Conservation (phyloP, 768 basidiomycete genomes). For the Nidularia pulvinata region DNA sequence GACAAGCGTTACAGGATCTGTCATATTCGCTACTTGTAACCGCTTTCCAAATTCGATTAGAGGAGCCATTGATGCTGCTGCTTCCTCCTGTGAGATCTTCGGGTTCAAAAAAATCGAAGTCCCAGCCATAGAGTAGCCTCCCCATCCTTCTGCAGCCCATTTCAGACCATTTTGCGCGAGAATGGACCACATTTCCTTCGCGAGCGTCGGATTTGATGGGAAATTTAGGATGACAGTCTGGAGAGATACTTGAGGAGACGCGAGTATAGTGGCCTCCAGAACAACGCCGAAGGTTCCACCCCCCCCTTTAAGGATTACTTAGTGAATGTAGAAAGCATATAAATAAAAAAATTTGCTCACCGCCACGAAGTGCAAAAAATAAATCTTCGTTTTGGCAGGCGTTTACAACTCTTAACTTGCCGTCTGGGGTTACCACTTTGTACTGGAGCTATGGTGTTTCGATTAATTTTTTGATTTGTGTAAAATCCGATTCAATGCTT, state of each 20-base stretch:
- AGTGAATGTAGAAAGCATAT: not conserved
- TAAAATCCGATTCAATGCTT: too few species aligned
- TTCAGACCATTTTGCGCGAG: constrained; percentile 33
- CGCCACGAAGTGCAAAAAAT: constrained; percentile 52
- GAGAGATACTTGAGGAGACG: constrained; percentile 19
- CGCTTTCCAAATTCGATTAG: constrained; percentile 32
- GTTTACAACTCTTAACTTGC: constrained; percentile 40
- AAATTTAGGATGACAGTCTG: constrained; percentile 33
- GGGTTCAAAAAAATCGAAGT: constrained; percentile 46
- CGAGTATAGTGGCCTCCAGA: constrained; percentile 17
- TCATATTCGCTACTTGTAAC: constrained; percentile 16
- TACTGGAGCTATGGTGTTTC: constrained; percentile 34
- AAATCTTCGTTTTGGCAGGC: constrained; percentile 50
- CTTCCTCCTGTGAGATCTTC: constrained; percentile 28
- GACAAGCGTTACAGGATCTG: constrained; percentile 17
- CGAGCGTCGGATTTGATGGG: constrained; percentile 18
- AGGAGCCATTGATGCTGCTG: constrained; percentile 36
- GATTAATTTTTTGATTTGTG: too few species aligned
- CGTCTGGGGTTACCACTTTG: constrained; percentile 55
- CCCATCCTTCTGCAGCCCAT: constrained; percentile 49
- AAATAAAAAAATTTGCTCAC: constrained; percentile 12
- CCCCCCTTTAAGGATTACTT: constrained; percentile 21
- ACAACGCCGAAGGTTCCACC: constrained; percentile 50
- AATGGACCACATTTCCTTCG: constrained; percentile 29
- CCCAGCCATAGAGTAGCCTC: constrained; percentile 35